Evolutionary conservation across 352 stramenopile species (phyloP), one percentile per base, ranked within the genome.

Genomic region (Elongisporangium senticosum): DNA sequence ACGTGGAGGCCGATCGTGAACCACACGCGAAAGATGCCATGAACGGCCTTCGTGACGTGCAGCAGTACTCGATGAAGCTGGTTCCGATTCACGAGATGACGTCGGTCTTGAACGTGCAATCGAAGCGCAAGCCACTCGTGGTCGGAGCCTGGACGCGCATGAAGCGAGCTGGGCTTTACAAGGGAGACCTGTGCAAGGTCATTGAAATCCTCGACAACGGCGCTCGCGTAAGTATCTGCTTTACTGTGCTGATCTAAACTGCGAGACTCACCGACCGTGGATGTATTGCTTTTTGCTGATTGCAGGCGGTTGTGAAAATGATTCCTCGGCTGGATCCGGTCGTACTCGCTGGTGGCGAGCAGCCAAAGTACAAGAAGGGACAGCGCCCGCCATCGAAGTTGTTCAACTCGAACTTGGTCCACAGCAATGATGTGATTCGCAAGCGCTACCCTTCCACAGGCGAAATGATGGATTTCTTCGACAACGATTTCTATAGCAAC

Each of bases 1-100:
- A 96, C 60, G 83, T 96, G 21, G 86, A 96, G 55, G 86, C 86
- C 0, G 86, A 96, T 57, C 81, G 86, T 26, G 86, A 96, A 56
- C 83, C 86, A 10, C 86, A 94, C 39, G 85, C 83, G 2, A 91
- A 92, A 59, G 85, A 96, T 51, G 86, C 83, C 7, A 67, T 96
- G 14, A 93, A 90, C 48, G 86, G 86, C 7, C 71, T 96, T 14
- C 82, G 85, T 56, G 85, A 95, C 50, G 83, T 96, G 53, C 76
- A 89, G 56, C 82, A 88, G 67, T 95, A 89, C 74, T 90, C 83
- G 20, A 91, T 96, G 83, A 94, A 96, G 65, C 69, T 96, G 2
- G 86, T 96, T 14, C 86, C 86, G 14, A 88, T 96, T 24, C 85
- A 96, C 58, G 86, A 96, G 65, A 96, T 96, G 86, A 94, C 86